These are phyloP conservation scores for Populus deltoides DNA, from an alignment of 345 rosid species.

Conservation along the genomic window DNA sequence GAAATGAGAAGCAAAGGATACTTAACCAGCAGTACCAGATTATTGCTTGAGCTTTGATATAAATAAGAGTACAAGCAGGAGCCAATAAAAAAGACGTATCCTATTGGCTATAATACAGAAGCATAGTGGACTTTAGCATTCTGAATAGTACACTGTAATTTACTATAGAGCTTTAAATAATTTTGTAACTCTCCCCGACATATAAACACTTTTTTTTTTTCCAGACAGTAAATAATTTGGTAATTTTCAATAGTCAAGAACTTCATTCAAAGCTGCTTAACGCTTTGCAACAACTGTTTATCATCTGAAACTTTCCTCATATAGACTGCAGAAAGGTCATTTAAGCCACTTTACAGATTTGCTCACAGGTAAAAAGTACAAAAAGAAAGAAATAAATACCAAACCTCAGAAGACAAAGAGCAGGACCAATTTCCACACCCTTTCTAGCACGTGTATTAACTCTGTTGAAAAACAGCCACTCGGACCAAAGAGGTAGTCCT, in stretches of 20 bases:
- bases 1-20: constrained; percentile 17
- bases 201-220: neutral
- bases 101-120: neutral
- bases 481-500: constrained; percentile 80
- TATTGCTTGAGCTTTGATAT: neutral
- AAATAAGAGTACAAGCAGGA: constrained; percentile 6
- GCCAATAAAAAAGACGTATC: neutral
- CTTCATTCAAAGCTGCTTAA: neutral
- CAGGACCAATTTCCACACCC: constrained; percentile 77
- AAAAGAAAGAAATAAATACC: neutral
- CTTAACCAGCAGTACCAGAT: constrained; percentile 20
- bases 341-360: neutral
- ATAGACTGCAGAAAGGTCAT: neutral
- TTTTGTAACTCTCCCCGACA: neutral
- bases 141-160: neutral
- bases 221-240: neutral
- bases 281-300: neutral
- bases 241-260: neutral
- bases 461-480: constrained; percentile 85
- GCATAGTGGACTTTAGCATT: neutral
- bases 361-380: neutral
- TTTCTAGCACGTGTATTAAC: constrained; percentile 80
- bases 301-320: neutral
- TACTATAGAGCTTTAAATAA: neutral
- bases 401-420: constrained; percentile 70